These are phyloP conservation scores for Leishmania aethiopica DNA, from an alignment of 208 protist genomes.

Conservation along the genomic window DNA sequence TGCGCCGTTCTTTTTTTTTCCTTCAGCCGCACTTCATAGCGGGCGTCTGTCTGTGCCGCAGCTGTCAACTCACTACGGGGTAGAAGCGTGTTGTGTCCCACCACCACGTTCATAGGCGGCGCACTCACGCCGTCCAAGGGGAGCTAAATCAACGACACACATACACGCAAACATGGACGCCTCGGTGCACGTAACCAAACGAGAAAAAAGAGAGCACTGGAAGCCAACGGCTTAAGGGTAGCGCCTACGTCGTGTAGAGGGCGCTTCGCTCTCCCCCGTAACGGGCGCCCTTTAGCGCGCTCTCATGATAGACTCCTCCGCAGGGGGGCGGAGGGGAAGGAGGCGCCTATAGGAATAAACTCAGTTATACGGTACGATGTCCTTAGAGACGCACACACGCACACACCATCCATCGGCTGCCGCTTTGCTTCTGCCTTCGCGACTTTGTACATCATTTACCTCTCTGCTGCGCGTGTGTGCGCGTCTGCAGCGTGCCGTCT, in stretches of 20 bases:
- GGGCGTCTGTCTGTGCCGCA: not conserved
- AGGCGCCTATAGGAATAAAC: not conserved
- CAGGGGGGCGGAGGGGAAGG: too few species aligned
- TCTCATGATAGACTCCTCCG: not conserved
- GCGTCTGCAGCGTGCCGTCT: not conserved
- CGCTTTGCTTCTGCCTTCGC: not conserved
- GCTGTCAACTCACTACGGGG: not conserved
- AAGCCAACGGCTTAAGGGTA: not conserved
- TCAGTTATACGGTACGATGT: not conserved
- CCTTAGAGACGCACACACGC: not conserved
- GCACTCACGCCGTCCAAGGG: not conserved
- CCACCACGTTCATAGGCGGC: not conserved
- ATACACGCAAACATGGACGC: not conserved
- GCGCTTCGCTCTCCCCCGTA: too few species aligned
- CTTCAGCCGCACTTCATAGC: too few species aligned
- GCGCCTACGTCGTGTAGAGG: too few species aligned
- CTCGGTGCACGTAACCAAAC: not conserved
- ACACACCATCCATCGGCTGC: not conserved
- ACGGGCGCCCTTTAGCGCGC: not conserved
- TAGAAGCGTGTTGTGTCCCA: not conserved
- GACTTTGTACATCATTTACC: not conserved
- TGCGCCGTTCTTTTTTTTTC: too few species aligned
- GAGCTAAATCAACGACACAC: not conserved
- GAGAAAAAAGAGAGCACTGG: not conserved
- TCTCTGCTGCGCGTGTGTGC: not conserved